Evolutionary conservation across 2,329 filamentous ascomycete genomes (phyloP), one percentile per base, ranked within the genome.

Genomic region (Dactylellina parvicollis): DNA sequence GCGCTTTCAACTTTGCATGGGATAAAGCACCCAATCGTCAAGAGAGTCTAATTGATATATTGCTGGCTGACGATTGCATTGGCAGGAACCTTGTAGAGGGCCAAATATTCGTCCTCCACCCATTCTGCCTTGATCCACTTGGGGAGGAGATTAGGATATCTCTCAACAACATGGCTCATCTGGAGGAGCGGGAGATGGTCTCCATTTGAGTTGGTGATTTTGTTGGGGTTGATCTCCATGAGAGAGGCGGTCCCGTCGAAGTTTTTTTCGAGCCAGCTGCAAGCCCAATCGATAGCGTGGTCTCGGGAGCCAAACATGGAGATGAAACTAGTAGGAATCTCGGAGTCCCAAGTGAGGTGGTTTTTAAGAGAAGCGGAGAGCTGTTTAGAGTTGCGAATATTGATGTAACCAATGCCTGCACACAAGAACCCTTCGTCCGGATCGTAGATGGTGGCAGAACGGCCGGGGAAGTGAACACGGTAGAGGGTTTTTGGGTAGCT

Each of bases 61-160:
- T n/a, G n/a, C n/a, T n/a, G n/a, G 22, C 28, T 36, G 14, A 49
- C 4, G 32, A 69, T 69, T 5, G 64, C 64, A n/a, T 38, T 4
- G 7, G 4, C 16, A 2, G 64, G 64, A 28, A 69, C 49, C 26
- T 40, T 54, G 38, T 69, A 61, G 12, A 69, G 47, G n/a, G 55
- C 64, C 26, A 69, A 22, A 20, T 20, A 60, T 12, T 69, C 64
- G 22, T 69, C 55, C 0, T 52, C 14, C 1, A 61, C 14, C 46
- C 46, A 69, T 2, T n/a, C 0, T 16, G 36, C 2, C 0, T 54
- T 10, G 9, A 40, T 49, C 7, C 30, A 34, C 24, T 61, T 5
- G 18, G 65, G 65, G 1, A 47, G 16, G 8, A 70, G n/a, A 2
- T 47, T 49, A 1, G 65, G 65, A 34, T 56, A 50, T 2, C 28